These are phyloP conservation scores for Vitis amurensis DNA, from an alignment of 164 flowering plant genomes.

Conservation along the genomic window DNA sequence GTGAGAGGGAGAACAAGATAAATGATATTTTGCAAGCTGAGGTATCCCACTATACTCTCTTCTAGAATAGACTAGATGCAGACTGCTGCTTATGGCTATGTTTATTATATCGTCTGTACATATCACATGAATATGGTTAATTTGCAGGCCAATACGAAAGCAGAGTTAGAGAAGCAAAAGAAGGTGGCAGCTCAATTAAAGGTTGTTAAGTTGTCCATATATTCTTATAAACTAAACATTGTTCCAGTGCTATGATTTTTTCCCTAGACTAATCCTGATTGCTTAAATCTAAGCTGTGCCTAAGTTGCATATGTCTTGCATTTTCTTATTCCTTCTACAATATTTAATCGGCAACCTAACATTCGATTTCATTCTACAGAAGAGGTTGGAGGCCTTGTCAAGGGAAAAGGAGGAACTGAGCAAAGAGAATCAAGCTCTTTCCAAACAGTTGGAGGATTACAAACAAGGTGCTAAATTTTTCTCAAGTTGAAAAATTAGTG, in stretches of 20 bases:
- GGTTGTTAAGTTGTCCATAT: slow-evolving; percentile 27
- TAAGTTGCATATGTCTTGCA: too few species aligned
- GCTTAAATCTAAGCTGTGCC: too few species aligned
- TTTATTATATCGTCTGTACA: not conserved
- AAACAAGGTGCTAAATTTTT: slow-evolving; percentile 43
- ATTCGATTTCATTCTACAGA: slow-evolving; percentile 33
- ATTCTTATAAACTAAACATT: not conserved
- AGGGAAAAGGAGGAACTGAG: slow-evolving; percentile 71
- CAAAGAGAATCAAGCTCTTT: slow-evolving; percentile 62
- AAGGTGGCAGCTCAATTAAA: slow-evolving; percentile 31
- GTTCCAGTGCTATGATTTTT: not conserved
- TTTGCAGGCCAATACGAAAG: slow-evolving; percentile 41
- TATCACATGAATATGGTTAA: not conserved
- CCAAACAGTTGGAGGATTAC: slow-evolving; percentile 67
- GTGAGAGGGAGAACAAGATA: slow-evolving; percentile 52
- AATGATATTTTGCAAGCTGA: slow-evolving; percentile 46
- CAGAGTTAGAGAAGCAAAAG: slow-evolving; percentile 61
- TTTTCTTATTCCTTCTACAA: not conserved
- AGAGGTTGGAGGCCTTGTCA: slow-evolving; percentile 34
- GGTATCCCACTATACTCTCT: slow-evolving; percentile 28
- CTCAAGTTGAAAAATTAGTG: not conserved
- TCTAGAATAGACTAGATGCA: not conserved
- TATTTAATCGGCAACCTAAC: not conserved
- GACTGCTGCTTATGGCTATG: not conserved
- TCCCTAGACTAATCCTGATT: too few species aligned